These are phyloP conservation scores for Cryphonectria parasitica DNA, from an alignment of 2,329 filamentous ascomycete genomes.

Conservation along the genomic window DNA sequence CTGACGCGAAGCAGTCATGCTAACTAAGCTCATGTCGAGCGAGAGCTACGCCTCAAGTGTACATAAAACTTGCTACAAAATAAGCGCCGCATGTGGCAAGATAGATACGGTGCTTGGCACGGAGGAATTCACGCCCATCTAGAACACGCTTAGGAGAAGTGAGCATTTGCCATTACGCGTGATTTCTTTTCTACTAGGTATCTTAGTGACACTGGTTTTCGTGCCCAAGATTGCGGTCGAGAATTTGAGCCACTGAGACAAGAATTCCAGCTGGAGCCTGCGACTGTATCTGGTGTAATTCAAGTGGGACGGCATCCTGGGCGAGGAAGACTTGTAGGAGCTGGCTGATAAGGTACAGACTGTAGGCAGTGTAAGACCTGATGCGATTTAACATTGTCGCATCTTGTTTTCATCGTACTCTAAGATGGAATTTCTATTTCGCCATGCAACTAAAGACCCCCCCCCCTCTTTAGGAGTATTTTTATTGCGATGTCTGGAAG, in stretches of 20 bases:
- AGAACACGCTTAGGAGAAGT: constrained; percentile 38
- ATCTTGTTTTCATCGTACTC: not conserved
- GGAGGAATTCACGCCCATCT: constrained; percentile 55
- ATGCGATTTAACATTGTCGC: not conserved
- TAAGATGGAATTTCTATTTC: not conserved
- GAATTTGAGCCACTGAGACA: not conserved
- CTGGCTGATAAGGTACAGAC: constrained; percentile 2
- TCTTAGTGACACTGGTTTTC: not conserved
- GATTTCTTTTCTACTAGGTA: not conserved
- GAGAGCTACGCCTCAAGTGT: constrained; percentile 56
- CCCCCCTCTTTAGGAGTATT: too few species aligned
- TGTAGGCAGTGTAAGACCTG: not conserved
- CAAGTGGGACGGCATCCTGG: constrained; percentile 6
- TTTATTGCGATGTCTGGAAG: not conserved
- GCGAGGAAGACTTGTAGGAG: constrained; percentile 4
- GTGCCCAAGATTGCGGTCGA: not conserved
- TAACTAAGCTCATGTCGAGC: constrained; percentile 44
- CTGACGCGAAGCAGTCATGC: constrained; percentile 50
- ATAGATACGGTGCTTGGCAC: constrained; percentile 55
- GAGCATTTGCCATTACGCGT: constrained; percentile 1
- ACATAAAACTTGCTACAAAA: constrained; percentile 53
- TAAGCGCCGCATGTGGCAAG: constrained; percentile 52
- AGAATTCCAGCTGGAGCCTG: too few species aligned
- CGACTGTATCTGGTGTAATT: not conserved
- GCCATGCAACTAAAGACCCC: too few species aligned